phyloP scores from a whole-genome alignment of 1,284 basidiomycete species.

The Moesziomyces aphidis region DNA sequence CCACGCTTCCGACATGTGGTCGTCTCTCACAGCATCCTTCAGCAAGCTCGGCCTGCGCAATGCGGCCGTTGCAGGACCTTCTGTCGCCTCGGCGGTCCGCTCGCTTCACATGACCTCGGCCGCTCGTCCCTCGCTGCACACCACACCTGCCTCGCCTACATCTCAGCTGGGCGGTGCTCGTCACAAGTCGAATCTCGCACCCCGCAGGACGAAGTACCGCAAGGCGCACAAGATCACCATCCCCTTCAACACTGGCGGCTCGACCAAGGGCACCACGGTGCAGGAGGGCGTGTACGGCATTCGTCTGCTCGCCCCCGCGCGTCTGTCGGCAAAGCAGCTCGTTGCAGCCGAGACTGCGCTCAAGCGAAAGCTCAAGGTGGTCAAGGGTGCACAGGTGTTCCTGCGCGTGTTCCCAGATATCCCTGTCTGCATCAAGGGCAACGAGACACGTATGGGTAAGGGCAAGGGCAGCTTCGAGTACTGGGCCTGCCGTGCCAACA shows the following conservation, averaged over 20 bases:
- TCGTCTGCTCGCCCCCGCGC: constrained; percentile 83
- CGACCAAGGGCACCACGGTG: constrained; percentile 91
- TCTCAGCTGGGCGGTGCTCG: constrained; percentile 64
- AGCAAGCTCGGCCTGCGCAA: constrained; percentile 17
- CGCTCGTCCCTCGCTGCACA: constrained; percentile 1
- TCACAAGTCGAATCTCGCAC: constrained; percentile 78
- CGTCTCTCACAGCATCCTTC: constrained; percentile 34
- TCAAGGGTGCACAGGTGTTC: constrained; percentile 90
- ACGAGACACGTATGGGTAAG: constrained; percentile 99
- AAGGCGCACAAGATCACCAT: constrained; percentile 89
- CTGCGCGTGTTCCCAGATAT: constrained; percentile 95
- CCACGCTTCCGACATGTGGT: constrained; percentile 11
- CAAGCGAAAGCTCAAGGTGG: constrained; percentile 87
- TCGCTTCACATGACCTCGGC: constrained; percentile 24
- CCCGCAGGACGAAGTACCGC: constrained; percentile 81
- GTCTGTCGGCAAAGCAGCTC: constrained; percentile 92
- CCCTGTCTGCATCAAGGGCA: constrained; percentile 97
- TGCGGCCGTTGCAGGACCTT: constrained; percentile 18
- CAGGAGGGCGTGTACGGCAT: constrained; percentile 92
- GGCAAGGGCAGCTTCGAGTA: constrained; percentile 97
- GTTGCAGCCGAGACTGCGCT: constrained; percentile 87
- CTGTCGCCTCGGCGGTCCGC: constrained; percentile 9
- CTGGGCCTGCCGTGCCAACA: constrained; percentile 92
- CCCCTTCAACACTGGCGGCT: constrained; percentile 76
- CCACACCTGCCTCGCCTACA: not conserved